Conservation (phyloP, 2,329 filamentous ascomycete species). For the Rugonectria rugulosa region DNA sequence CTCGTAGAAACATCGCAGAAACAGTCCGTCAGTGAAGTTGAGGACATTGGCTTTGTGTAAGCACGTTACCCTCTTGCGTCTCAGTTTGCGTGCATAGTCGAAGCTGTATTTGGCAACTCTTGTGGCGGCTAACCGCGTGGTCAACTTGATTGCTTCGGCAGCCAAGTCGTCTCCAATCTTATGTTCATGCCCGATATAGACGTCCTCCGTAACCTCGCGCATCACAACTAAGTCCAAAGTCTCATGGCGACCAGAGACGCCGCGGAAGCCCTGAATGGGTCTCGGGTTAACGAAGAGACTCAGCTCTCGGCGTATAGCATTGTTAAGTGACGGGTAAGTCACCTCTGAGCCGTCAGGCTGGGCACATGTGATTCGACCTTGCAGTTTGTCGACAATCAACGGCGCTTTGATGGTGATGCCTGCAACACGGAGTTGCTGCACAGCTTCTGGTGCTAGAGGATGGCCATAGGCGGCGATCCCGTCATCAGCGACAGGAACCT, state of each 20-base stretch:
- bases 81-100: too few species aligned
- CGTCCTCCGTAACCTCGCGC: too few species aligned
- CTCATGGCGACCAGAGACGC: constrained; percentile 5
- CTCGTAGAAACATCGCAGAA: constrained; percentile 13
- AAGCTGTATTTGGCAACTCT: too few species aligned
- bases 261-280: constrained; percentile 7
- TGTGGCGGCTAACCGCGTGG: too few species aligned
- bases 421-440: constrained; percentile 1
- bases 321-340: constrained; percentile 17
- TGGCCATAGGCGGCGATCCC: constrained; percentile 9
- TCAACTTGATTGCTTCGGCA: too few species aligned
- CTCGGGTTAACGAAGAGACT: constrained; percentile 11
- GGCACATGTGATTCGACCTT: constrained; percentile 8
- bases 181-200: too few species aligned
- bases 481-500: constrained; percentile 7
- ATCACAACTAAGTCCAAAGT: constrained; percentile 11
- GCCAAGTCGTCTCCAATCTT: too few species aligned
- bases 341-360: constrained; percentile 2
- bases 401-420: constrained; percentile 15
- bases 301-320: constrained; percentile 15
- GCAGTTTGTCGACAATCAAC: constrained; percentile 13
- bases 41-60: too few species aligned
- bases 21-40: too few species aligned
- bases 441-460: constrained; percentile 1
- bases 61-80: too few species aligned